Evolutionary conservation across 2,329 filamentous ascomycete species (phyloP), one percentile per base, ranked within the genome.

Genomic region (Paraconiothyrium brasiliense): DNA sequence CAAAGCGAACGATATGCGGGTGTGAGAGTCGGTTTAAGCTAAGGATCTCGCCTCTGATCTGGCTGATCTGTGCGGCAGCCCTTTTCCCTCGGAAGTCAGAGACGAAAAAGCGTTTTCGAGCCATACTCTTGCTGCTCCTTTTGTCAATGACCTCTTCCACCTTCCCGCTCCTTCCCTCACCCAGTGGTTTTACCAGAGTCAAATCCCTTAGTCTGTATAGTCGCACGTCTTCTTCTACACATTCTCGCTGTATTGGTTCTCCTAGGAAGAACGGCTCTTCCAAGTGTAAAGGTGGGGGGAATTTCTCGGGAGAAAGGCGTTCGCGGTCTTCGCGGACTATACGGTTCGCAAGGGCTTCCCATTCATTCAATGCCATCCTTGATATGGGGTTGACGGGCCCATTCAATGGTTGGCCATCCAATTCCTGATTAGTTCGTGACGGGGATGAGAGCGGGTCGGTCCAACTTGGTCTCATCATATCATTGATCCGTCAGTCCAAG

Each of bases 21-120:
- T 48, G 24, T 7, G 46, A 48, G 46, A 48, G 46, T 48, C 46
- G 46, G n/a, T 48, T 48, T 10, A 48, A 30, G 24, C 46, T 48
- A 24, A 32, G 24, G 14, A 48, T 48, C 13, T 48, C 46, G 24
- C 46, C 46, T 20, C 14, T 48, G 46, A 48, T 48, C 13, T 22
- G 24, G 24, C 14, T 13, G n/a, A 48, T 48, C 10, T 48, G 46
- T 20, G 46, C 24, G 14, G 4, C 24, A 4, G 46, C 46, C 20
- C 46, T 30, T 48, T 48, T 14, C 22, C 30, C 24, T 16, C 46
- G 24, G 13, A 48, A 48, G n/a, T 48, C 13, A 16, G 46, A 24
- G 30, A 48, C 46, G 14, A 48, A 48, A 6, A 48, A 48, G 24
- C 46, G 46, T 32, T 48, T 48, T 22, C 46, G 46, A 16, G 46